Evolutionary conservation across 108 stramenopile species (phyloP), one percentile per base, ranked within the genome.

Genomic region (Skeletonema tropicum): DNA sequence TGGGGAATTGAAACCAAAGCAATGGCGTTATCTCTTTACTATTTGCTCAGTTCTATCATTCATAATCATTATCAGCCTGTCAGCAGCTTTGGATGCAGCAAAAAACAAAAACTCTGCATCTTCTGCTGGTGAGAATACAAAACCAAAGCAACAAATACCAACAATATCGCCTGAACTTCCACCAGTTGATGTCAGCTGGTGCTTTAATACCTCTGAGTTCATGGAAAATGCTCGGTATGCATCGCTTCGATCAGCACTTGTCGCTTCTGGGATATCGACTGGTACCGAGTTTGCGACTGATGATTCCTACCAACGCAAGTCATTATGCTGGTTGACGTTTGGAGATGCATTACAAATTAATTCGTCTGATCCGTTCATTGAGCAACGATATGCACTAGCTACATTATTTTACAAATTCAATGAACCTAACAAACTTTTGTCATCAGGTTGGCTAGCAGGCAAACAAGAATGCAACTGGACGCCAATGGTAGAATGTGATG

Each of bases 281-380:
- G 52, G 67, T 14, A n/a, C 9, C 14, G 71, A 72, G 31, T 79
- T 79, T 64, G 42, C 67, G 2, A 61, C 67, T 46, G 52, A 63
- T 57, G 30, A 46, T 23, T 73, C 78, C 6, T 79, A 79, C 58
- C 78, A 79, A 64, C 60, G 78, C 63, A 79, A 79, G 46, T 55
- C 78, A 48, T 68, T 79, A 59, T 79, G 78, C 31, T 79, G 78
- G 78, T 41, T 79, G 48, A 67, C 67, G 1, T 79, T 79, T 63
- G 78, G 78, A 15, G 78, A 79, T 64, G 41, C 59, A 64, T 57
- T 73, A 15, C 26, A 57, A 30, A 21, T 79, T 11, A 46, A 68
- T 68, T 38, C 14, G 23, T 46, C 72, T 30, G 78, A 79, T 31
- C 71, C 71, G 11, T 73, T 73, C 30, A 55, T 73, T n/a, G 67